Percentiles rank a stretch among this genome's conserved stretches.
Conservation (phyloP, 2,329 filamentous ascomycete genomes). For the Lojkania enalia region DNA sequence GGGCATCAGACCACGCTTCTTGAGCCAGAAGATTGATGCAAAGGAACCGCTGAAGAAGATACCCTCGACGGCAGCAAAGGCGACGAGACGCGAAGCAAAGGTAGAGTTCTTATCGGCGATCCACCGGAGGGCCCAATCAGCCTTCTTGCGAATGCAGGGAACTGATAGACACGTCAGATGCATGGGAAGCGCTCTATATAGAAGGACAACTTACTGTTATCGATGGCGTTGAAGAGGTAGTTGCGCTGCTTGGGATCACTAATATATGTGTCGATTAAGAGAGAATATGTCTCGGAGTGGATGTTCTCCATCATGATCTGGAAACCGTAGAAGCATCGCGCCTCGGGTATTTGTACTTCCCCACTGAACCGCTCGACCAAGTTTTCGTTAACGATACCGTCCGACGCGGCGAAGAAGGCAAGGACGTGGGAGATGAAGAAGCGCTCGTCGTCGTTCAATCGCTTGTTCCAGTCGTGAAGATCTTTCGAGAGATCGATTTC, state of each 20-base stretch:
- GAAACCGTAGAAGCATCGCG: slow-evolving; percentile 99
- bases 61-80: slow-evolving; percentile 96
- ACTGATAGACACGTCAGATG: slow-evolving; percentile 57
- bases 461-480: slow-evolving; percentile 98
- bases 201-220: slow-evolving; percentile 72
- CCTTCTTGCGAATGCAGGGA: slow-evolving; percentile 97
- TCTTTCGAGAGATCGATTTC: slow-evolving; percentile 99
- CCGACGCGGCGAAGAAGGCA: slow-evolving; percentile 97
- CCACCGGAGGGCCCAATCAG: slow-evolving; percentile 95
- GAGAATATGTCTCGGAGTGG: slow-evolving; percentile 98
- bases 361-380: slow-evolving; percentile 95
- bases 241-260: slow-evolving; percentile 93
- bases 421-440: slow-evolving; percentile 99
- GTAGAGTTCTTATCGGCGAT: slow-evolving; percentile 92
- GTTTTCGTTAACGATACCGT: slow-evolving; percentile 99
- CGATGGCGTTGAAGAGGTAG: slow-evolving; percentile 97
- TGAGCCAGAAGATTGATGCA: slow-evolving; percentile 99
- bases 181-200: slow-evolving; percentile 4
- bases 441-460: slow-evolving; percentile 92
- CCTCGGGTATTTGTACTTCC: slow-evolving; percentile 96
- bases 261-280: slow-evolving; percentile 99
- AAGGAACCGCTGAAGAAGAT: slow-evolving; percentile 99
- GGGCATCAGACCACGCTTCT: slow-evolving; percentile 99
- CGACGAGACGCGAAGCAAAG: slow-evolving; percentile 92
- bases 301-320: slow-evolving; percentile 99